phyloP scores from a whole-genome alignment of 2,329 filamentous ascomycete genomes.

The Xylaria sp. region DNA sequence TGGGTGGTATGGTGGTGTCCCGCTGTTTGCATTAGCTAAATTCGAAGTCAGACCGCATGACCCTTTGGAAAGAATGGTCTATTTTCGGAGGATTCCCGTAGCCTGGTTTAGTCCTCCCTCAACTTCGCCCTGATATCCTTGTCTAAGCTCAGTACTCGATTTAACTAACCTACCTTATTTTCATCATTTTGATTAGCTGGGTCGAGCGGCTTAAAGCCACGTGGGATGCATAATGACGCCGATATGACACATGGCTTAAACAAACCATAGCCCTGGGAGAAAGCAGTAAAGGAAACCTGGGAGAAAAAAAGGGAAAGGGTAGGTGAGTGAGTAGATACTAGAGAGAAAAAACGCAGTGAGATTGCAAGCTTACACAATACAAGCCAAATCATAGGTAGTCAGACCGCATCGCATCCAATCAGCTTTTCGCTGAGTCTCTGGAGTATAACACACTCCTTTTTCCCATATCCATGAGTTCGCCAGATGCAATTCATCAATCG shows the following conservation, averaged over 20 bases:
- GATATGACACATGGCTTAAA: conserved; percentile 13
- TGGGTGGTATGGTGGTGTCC: conserved; percentile 14
- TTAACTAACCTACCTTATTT: not conserved
- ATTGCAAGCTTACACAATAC: conserved; percentile 5
- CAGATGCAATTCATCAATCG: not conserved
- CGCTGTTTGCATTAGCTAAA: conserved; percentile 16
- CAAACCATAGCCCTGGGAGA: conserved; percentile 6
- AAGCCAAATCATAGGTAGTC: not conserved
- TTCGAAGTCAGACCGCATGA: not conserved
- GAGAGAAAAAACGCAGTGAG: not conserved
- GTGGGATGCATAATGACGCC: conserved; percentile 26
- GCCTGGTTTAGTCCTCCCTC: not conserved
- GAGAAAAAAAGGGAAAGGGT: too few species aligned
- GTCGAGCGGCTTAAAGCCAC: conserved; percentile 1
- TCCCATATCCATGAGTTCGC: not conserved
- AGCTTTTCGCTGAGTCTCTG: not conserved
- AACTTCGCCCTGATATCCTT: not conserved
- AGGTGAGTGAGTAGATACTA: too few species aligned
- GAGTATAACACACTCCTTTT: not conserved
- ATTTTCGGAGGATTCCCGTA: conserved; percentile 20
- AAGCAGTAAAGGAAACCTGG: too few species aligned
- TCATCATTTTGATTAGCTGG: conserved; percentile 2
- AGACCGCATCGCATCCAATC: not conserved
- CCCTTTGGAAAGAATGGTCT: conserved; percentile 13
- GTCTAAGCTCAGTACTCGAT: not conserved